phyloP scores from a whole-genome alignment of 306 rosid species.

The Herpetospermum pedunculosum region DNA sequence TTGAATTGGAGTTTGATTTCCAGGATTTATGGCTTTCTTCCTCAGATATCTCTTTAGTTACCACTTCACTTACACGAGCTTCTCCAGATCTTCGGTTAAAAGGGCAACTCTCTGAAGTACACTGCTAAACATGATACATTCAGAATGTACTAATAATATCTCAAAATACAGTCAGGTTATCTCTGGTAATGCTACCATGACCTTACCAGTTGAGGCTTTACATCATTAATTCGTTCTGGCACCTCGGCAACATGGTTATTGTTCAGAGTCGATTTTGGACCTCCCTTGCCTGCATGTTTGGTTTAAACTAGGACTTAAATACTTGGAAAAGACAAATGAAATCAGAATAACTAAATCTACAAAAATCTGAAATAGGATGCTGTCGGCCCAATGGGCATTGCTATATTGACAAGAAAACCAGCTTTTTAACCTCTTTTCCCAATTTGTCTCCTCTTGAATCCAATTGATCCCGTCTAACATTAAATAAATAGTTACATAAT shows the following conservation, averaged over 20 bases:
- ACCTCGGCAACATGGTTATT: constrained; percentile 7
- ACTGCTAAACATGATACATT: constrained; percentile 26
- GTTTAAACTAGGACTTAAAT: not conserved
- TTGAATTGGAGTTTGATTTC: constrained; percentile 21
- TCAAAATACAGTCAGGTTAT: not conserved
- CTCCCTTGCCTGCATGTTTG: constrained; percentile 18
- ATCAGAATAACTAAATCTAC: not conserved
- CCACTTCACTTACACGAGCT: constrained; percentile 15
- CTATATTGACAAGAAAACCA: not conserved
- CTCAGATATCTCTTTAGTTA: constrained; percentile 9
- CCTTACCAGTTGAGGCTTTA: constrained; percentile 37
- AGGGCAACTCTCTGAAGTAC: constrained; percentile 12
- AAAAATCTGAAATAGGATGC: not conserved
- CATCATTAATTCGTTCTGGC: constrained; percentile 21
- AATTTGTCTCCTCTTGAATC: not conserved
- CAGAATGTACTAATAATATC: not conserved
- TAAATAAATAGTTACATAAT: not conserved
- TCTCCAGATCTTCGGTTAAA: constrained; percentile 16
- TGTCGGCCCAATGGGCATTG: not conserved
- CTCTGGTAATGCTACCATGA: constrained; percentile 7
- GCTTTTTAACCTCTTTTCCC: not conserved
- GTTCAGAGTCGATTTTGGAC: constrained; percentile 4
- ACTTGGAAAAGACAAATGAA: not conserved
- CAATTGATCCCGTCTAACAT: not conserved
- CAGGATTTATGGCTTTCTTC: constrained; percentile 19